phyloP scores from a whole-genome alignment of 805 yeast species.

The Lachancea nothofagi region DNA sequence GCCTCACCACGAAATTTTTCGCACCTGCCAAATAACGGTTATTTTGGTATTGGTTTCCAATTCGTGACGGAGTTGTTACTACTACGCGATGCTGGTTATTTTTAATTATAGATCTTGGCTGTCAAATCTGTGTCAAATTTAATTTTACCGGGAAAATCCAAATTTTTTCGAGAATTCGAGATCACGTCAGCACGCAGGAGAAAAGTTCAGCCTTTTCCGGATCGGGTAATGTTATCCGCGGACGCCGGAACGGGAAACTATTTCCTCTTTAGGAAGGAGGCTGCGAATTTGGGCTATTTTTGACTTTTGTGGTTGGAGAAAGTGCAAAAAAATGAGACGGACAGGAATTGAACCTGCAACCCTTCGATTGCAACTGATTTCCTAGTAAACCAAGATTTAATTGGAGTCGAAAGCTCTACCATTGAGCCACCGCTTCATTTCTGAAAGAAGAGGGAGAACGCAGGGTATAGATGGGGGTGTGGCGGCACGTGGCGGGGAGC shows the following conservation, averaged over 20 bases:
- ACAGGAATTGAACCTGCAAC: constrained; percentile 69
- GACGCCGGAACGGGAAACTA: no score
- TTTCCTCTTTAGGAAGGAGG: background rate
- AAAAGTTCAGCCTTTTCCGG: no score
- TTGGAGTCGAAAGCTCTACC: constrained; percentile 59
- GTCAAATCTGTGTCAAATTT: no score
- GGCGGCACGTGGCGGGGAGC: background rate
- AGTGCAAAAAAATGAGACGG: constrained; percentile 51
- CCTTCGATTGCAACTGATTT: constrained; percentile 43
- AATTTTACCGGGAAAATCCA: no score
- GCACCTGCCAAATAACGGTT: background rate
- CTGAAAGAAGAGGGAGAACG: background rate
- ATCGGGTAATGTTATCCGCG: no score
- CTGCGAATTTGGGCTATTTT: background rate
- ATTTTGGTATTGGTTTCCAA: background rate
- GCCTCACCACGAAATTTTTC: constrained; percentile 1
- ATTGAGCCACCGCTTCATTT: constrained; percentile 52
- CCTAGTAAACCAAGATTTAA: constrained; percentile 23
- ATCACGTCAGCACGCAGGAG: no score
- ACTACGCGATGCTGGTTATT: no score
- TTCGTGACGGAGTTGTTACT: constrained; percentile 1
- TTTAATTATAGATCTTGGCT: no score
- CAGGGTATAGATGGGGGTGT: background rate
- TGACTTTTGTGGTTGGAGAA: no score
- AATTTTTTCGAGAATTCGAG: no score